Evolutionary conservation across 2,329 filamentous ascomycete species (phyloP), one percentile per base, ranked within the genome.

Genomic region (Pseudopyrenochaeta lycopersici): DNA sequence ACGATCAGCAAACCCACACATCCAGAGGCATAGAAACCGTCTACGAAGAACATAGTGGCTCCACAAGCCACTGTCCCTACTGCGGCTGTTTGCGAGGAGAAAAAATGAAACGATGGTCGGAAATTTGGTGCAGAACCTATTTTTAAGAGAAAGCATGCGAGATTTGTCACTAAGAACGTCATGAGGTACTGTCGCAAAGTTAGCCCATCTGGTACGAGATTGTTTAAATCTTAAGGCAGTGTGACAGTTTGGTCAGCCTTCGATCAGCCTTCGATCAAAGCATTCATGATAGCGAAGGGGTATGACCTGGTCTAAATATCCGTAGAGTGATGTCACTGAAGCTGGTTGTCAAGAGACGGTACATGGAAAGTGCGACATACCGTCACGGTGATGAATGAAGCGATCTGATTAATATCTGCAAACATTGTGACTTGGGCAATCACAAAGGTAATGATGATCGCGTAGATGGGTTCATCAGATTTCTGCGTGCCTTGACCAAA

Each of bases 61-160:
- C 89, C 90, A 20, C 91, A 94, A 14, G 89, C 80, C n/a, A 95
- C 64, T 7, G 90, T 88, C 4, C 92, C 92, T 2, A 85, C 75
- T 4, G 89, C 84, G 2, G 92, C 92, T 4, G 91, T 94, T 71
- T 92, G 86, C 88, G 90, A 93, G 57, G 87, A 93, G 77, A 96
- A 96, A 70, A 93, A 94, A 69, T 91, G 90, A 75, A 96, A 96
- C 0, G 90, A 91, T 0, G 92, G 92, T 20, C 92, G 83, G 64
- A 96, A 96, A 70, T 96, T 96, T 3, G 92, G 92, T 0, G 92
- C 92, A 1, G 92, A 94, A 1, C 91, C 89, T 51, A 96, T 89
- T 72, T 94, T 94, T 49, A 96, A 82, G 1, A 96, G 79, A 66
- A 96, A 96, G 63, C 91, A 96, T 6, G 92, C 92, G 7, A 96